A percentile compares a stretch with the other conserved stretches of the same genome.
Conservation (phyloP, 352 stramenopile genomes). For the Phytophthora melonis region DNA sequence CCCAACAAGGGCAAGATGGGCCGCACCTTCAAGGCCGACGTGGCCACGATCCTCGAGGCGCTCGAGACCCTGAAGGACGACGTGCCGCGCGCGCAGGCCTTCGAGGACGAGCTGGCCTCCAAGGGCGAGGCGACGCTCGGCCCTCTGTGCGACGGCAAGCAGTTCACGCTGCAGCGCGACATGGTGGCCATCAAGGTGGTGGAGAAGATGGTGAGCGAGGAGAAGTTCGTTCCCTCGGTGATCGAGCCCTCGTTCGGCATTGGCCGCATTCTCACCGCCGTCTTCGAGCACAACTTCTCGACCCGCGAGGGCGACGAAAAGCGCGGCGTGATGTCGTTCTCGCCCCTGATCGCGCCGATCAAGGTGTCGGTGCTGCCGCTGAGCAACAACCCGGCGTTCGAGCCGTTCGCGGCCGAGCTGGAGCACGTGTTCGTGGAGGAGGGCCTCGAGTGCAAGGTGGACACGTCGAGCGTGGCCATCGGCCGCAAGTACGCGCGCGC, state of each 20-base stretch:
- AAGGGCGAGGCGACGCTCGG: slow-evolving; percentile 93
- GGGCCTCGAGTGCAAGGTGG: slow-evolving; percentile 92
- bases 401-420: slow-evolving; percentile 83
- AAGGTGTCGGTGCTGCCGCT: slow-evolving; percentile 98
- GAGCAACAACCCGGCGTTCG: slow-evolving; percentile 89
- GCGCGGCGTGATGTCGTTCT: slow-evolving; percentile 98
- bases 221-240: slow-evolving; percentile 99
- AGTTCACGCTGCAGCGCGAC: slow-evolving; percentile 94
- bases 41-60: slow-evolving; percentile 74
- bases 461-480: slow-evolving; percentile 96
- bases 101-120: slow-evolving; percentile 92
- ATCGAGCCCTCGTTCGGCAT: slow-evolving; percentile 99
- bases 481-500: slow-evolving; percentile 96
- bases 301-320: slow-evolving; percentile 97
- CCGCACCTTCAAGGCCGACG: slow-evolving; percentile 97
- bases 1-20: slow-evolving; percentile 97
- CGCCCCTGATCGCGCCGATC: slow-evolving; percentile 97
- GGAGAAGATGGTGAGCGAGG: slow-evolving; percentile 96
- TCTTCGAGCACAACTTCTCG: slow-evolving; percentile 99
- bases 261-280: slow-evolving; percentile 97
- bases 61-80: slow-evolving; percentile 91
- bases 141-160: slow-evolving; percentile 79
- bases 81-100: slow-evolving; percentile 86
- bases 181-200: slow-evolving; percentile 96
- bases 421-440: slow-evolving; percentile 71